Conservation (phyloP, 2,329 filamentous ascomycete genomes). For the Cladosporium austrohemisphaericum region DNA sequence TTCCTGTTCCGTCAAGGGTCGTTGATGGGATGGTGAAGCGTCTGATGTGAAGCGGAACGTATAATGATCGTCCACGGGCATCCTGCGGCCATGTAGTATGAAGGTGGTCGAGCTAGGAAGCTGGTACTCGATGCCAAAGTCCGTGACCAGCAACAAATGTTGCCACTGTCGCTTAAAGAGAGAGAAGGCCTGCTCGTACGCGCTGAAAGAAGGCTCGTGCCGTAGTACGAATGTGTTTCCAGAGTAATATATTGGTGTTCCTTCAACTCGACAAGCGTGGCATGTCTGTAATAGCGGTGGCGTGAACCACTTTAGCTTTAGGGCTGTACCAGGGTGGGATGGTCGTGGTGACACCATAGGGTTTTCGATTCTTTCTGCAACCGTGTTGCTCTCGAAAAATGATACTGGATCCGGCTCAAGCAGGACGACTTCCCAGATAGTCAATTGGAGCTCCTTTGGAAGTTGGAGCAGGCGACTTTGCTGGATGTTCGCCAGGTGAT, state of each 20-base stretch:
- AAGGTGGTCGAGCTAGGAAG: conserved; percentile 5
- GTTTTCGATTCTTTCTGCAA: too few relatives aligned
- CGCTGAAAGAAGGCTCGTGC: not conserved
- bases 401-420: conserved; percentile 17
- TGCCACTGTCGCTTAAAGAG: not conserved
- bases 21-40: conserved; percentile 2
- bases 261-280: not conserved
- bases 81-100: not conserved
- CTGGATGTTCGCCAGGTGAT: not conserved
- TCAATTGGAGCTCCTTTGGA: conserved; percentile 17
- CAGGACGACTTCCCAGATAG: conserved; percentile 24
- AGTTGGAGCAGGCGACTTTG: conserved; percentile 14
- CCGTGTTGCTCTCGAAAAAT: not conserved
- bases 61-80: not conserved
- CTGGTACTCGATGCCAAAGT: conserved; percentile 6
- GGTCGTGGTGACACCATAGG: too few relatives aligned
- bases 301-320: not conserved
- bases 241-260: conserved; percentile 2
- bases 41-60: not conserved
- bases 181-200: not conserved
- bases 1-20: conserved; percentile 1
- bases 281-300: conserved; percentile 8
- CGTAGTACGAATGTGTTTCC: conserved; percentile 6
- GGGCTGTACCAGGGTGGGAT: too few relatives aligned
- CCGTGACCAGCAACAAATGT: not conserved